A percentile compares a stretch with the other conserved stretches of the same genome.
Evolutionary conservation across 163 green algal genomes (phyloP).

Genomic region (Scenedesmus sp.): DNA sequence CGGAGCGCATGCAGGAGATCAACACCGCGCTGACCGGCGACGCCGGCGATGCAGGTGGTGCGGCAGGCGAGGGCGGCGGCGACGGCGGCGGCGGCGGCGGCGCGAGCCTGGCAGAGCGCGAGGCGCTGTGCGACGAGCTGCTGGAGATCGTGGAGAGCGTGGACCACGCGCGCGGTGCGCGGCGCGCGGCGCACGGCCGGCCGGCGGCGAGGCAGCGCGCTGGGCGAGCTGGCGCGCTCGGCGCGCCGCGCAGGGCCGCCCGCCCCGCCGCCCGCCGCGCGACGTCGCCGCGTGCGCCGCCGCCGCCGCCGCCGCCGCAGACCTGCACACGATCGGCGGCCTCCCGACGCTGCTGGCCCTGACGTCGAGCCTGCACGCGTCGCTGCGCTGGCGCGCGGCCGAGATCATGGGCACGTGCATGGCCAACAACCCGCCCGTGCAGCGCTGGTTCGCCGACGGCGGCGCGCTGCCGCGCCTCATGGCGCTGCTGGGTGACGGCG

Average conservation of each 20-base stretch:
- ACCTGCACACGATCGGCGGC: conserved; percentile 47
- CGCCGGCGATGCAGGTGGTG: no score
- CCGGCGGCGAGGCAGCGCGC: no score
- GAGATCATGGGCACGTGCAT: conserved; percentile 85
- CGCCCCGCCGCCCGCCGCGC: no score
- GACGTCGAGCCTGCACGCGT: conserved; percentile 59
- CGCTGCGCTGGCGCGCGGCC: conserved; percentile 72
- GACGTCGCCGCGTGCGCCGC: no score
- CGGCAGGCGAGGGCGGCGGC: no score
- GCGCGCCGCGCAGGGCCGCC: no score
- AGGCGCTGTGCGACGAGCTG: conserved; percentile 45
- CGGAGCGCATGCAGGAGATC: conserved; percentile 77
- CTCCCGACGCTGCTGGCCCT: conserved; percentile 73
- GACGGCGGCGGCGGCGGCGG: neutral
- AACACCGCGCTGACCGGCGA: conserved; percentile 55
- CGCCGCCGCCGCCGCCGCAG: no score
- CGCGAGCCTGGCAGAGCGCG: conserved; percentile 19
- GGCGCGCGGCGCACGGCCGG: neutral
- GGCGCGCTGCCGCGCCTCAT: conserved; percentile 64
- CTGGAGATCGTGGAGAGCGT: conserved; percentile 37
- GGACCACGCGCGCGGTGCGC: conserved; percentile 24
- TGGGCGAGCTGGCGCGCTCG: no score
- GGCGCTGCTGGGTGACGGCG: conserved; percentile 57
- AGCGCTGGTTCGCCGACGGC: conserved; percentile 73
- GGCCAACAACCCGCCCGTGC: conserved; percentile 85